These are phyloP conservation scores for Butyriboletus loyo DNA, from an alignment of 768 basidiomycete species.

Conservation along the genomic window DNA sequence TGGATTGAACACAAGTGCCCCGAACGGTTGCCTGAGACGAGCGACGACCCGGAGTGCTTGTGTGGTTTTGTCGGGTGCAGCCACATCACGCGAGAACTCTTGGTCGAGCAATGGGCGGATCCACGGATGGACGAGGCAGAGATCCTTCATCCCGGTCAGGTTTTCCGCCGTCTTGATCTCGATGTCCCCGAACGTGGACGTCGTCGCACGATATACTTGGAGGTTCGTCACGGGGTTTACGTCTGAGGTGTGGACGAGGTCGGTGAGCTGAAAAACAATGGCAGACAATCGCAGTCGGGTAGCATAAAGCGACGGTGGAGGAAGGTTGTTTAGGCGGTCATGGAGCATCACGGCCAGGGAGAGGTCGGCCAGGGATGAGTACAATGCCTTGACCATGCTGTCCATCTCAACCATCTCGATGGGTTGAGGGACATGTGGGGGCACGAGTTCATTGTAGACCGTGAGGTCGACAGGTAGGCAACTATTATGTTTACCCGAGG, in stretches of 20 bases:
- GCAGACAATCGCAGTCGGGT: slow-evolving; percentile 3
- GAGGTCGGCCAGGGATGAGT: background rate
- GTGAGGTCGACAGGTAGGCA: background rate
- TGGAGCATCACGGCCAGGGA: background rate
- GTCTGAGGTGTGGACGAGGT: background rate
- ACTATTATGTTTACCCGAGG: background rate
- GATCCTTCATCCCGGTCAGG: background rate
- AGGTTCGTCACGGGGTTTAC: background rate
- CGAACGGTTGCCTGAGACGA: background rate
- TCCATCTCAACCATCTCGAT: background rate
- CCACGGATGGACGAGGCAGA: slow-evolving; percentile 12
- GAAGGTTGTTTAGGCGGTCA: background rate
- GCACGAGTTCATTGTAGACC: background rate
- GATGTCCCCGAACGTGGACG: background rate
- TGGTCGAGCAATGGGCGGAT: slow-evolving; percentile 4
- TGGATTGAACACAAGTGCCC: slow-evolving; percentile 1
- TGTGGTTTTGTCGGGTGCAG: background rate
- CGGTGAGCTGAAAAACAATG: background rate
- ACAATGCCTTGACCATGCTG: background rate
- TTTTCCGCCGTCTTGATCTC: slow-evolving; percentile 1
- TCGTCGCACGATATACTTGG: too few species aligned
- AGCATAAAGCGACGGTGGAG: background rate
- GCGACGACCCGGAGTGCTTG: slow-evolving; percentile 2
- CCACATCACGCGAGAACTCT: background rate
- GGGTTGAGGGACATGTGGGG: background rate